Evolutionary conservation across 148 eudicot species (phyloP).

Genomic region (Rhododendron kiyosumense): DNA sequence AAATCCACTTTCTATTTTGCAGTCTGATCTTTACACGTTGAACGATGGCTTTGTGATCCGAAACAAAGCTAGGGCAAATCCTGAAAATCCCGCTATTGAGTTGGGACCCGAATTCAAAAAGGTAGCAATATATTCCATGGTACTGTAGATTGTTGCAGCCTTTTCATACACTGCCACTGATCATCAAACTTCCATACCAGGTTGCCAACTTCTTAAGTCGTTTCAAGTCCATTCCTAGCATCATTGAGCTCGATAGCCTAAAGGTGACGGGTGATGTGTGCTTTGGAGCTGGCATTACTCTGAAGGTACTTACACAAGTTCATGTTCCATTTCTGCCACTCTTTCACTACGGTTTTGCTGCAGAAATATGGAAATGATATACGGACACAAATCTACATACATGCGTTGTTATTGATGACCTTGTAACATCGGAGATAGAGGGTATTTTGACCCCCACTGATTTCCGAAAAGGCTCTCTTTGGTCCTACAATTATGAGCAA

Average conservation of each 20-base stretch:
- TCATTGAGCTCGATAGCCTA: slow-evolving; percentile 80
- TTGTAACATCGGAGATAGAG: not conserved
- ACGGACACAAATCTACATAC: not conserved
- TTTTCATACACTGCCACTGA: not conserved
- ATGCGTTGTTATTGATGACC: not conserved
- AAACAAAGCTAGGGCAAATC: slow-evolving; percentile 66
- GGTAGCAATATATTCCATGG: slow-evolving; percentile 87
- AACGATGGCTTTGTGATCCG: slow-evolving; percentile 70
- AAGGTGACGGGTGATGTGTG: slow-evolving; percentile 94
- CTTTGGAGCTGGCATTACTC: slow-evolving; percentile 69
- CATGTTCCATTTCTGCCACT: not conserved
- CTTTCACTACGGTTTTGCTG: not conserved
- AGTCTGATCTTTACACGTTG: slow-evolving; percentile 97
- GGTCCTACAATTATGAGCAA: not conserved
- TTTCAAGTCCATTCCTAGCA: slow-evolving; percentile 93
- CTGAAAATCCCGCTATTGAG: slow-evolving; percentile 85
- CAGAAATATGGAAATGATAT: not conserved
- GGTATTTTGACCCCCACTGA: not conserved
- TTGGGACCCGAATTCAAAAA: slow-evolving; percentile 96
- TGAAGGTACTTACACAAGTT: slow-evolving; percentile 52
- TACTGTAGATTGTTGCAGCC: not conserved
- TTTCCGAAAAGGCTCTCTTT: not conserved
- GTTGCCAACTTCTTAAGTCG: slow-evolving; percentile 83
- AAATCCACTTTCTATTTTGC: slow-evolving; percentile 16
- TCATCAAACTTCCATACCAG: slow-evolving; percentile 26